Evolutionary conservation across 768 basidiomycete species (phyloP).

Genomic region (Lactifluus hygrophoroides): DNA sequence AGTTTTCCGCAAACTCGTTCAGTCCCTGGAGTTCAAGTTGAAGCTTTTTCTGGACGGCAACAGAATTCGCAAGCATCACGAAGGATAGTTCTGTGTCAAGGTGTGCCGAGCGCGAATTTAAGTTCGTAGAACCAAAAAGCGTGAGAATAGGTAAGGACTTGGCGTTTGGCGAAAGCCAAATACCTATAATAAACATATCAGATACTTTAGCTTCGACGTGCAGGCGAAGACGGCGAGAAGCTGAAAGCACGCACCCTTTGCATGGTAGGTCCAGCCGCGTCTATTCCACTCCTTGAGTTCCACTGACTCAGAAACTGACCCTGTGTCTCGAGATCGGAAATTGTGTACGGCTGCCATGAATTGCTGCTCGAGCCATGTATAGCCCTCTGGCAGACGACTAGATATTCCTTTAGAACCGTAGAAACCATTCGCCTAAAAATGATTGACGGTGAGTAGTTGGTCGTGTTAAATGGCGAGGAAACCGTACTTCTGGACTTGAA

Average conservation of each 20-base stretch:
- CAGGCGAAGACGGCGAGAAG: neutral
- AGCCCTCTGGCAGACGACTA: conserved; percentile 90
- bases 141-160: conserved; percentile 55
- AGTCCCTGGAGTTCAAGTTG: conserved; percentile 47
- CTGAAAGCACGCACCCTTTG: conserved; percentile 73
- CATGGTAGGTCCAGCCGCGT: conserved; percentile 94
- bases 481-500: conserved; percentile 72
- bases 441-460: neutral
- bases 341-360: conserved; percentile 62
- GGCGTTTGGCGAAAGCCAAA: conserved; percentile 68
- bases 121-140: conserved; percentile 90
- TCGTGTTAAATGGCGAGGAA: neutral
- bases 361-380: conserved; percentile 76
- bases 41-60: conserved; percentile 39
- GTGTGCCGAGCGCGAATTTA: conserved; percentile 84
- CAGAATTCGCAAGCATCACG: conserved; percentile 62
- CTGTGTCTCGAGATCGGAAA: conserved; percentile 29
- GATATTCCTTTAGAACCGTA: conserved; percentile 85
- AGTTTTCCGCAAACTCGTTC: conserved; percentile 40
- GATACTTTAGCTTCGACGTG: neutral
- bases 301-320: conserved; percentile 38
- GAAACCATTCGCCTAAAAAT: conserved; percentile 85
- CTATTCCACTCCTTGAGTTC: conserved; percentile 82
- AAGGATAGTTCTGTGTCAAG: conserved; percentile 92
- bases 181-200: conserved; percentile 40